Evolutionary conservation across 345 rosid genomes (phyloP).

Genomic region (Camelina laxa): DNA sequence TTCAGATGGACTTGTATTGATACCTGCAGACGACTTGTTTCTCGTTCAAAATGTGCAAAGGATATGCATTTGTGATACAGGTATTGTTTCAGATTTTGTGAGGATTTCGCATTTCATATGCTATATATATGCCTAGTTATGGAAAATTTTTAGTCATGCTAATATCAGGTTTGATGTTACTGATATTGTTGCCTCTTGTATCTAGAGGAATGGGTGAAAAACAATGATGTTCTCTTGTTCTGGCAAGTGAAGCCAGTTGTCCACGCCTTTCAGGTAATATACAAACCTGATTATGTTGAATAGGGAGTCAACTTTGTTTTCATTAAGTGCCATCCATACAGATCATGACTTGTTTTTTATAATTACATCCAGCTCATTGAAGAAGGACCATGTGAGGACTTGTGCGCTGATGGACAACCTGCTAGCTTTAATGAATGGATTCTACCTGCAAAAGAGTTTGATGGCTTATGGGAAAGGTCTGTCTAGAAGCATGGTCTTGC

Average conservation of each 20-base stretch:
- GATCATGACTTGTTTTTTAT: conserved; percentile 19
- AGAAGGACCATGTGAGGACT: conserved; percentile 96
- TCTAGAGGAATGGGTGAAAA: conserved; percentile 80
- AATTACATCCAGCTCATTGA: conserved; percentile 66
- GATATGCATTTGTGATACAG: conserved; percentile 79
- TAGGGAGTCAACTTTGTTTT: neutral
- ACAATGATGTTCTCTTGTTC: conserved; percentile 84
- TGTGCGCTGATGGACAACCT: conserved; percentile 75
- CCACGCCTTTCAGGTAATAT: conserved; percentile 88
- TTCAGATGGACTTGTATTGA: conserved; percentile 74
- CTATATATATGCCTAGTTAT: neutral
- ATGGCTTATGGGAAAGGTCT: conserved; percentile 99
- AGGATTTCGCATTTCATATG: neutral
- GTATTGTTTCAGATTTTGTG: conserved; percentile 38
- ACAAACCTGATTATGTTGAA: conserved; percentile 4
- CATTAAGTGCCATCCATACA: neutral
- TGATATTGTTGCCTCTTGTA: conserved; percentile 34
- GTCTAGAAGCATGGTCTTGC: conserved; percentile 6
- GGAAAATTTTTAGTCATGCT: neutral
- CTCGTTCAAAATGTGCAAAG: conserved; percentile 74
- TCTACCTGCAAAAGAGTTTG: conserved; percentile 95
- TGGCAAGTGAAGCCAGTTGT: conserved; percentile 97
- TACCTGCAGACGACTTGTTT: conserved; percentile 71
- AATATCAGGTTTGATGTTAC: neutral
- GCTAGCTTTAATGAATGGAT: conserved; percentile 97